These are phyloP conservation scores for Colletotrichum simmondsii DNA, from an alignment of 2,329 filamentous ascomycete genomes.

Conservation along the genomic window DNA sequence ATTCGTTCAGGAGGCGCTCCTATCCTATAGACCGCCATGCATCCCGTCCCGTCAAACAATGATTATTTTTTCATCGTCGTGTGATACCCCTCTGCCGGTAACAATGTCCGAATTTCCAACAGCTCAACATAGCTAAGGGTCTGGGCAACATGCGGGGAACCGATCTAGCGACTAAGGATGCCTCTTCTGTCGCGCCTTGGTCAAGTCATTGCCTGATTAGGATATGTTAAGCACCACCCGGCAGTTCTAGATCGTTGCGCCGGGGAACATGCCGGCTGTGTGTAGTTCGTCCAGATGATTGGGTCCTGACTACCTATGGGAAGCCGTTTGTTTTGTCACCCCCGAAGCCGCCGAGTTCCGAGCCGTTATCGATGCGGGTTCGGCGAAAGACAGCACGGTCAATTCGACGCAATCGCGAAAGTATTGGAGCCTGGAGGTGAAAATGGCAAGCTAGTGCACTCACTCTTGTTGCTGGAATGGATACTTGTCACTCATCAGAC, in stretches of 20 bases:
- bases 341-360: neutral
- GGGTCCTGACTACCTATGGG: neutral
- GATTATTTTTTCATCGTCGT: neutral
- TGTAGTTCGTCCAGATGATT: neutral
- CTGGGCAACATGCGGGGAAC: constrained; percentile 18
- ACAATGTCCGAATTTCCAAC: constrained; percentile 2
- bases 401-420: too few species aligned
- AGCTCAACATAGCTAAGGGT: neutral
- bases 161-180: constrained; percentile 16
- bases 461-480: too few species aligned
- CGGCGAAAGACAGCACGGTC: neutral
- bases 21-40: neutral
- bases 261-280: constrained; percentile 3
- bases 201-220: neutral
- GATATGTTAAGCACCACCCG: neutral
- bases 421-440: neutral
- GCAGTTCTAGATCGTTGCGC: neutral
- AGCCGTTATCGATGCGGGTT: neutral
- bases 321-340: neutral
- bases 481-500: too few species aligned
- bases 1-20: neutral
- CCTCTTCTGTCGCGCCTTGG: neutral
- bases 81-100: neutral
- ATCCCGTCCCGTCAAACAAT: neutral
- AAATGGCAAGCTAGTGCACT: neutral